Evolutionary conservation across 2,329 filamentous ascomycete genomes (phyloP), one percentile per base, ranked within the genome.

Genomic region (Colletotrichum lindemuthianum): DNA sequence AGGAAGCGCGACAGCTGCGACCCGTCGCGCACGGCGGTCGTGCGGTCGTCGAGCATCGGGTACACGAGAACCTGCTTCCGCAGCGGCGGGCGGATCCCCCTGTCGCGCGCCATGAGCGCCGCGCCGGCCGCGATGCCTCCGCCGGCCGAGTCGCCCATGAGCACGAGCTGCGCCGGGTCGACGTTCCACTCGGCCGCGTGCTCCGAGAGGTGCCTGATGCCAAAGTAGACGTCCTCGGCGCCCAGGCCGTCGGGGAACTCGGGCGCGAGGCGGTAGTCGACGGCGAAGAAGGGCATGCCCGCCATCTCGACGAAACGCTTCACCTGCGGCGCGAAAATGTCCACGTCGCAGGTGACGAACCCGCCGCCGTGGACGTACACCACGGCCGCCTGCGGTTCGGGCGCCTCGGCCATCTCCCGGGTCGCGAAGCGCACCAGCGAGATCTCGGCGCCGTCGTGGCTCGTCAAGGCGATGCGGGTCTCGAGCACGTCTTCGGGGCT

Each of bases 221-320:
- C 74, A 1, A 72, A 72, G 66, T 77, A 77, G 45, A 71, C 72
- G 60, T 82, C 80, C 45, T 77, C 73, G 0, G 77, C 67, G 0
- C 72, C 76, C 0, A 69, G 68, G 0, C 79, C 78, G 11, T 75
- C 75, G 3, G 72, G 74, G 48, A 78, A 63, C 67, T 83, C 80
- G 1, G 81, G 81, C 5, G 80, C 77, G 4, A 80, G 72, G 3
- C 80, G 74, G 69, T 81, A 83, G 12, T 81, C 78, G 24, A 81
- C 72, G 1, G 72, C 71, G 45, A 78, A 72, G 44, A 79, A 70
- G 5, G 74, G 74, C 11, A 80, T 70, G 1, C 75, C 73, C 5
- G 73, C 71, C 5, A 59, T 54, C 4, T 60, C 51, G 2, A 75
- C 76, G 41, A 73, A 69, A 6, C 63, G 58, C 16, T 74, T 67